A percentile compares a stretch with the other conserved stretches of the same genome.
Evolutionary conservation across 1,284 basidiomycete species (phyloP).

Genomic region (Sanghuangporus sanghuang): DNA sequence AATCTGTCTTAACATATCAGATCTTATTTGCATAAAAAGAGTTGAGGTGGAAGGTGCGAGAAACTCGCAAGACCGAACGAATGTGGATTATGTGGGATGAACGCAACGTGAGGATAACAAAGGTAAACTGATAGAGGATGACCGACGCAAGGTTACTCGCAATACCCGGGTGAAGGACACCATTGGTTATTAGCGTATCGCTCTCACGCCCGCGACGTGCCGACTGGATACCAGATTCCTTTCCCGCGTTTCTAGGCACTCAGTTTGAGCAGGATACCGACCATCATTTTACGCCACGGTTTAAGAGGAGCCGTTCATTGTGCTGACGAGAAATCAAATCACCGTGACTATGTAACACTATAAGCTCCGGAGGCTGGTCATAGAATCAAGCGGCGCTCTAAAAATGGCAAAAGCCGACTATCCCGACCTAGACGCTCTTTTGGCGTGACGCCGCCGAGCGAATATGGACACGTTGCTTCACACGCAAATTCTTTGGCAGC

Average conservation of each 20-base stretch:
- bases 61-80: too few species aligned
- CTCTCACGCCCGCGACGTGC: not conserved
- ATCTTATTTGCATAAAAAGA: too few species aligned
- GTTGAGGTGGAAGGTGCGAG: too few species aligned
- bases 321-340: not conserved
- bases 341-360: not conserved
- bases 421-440: not conserved
- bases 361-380: conserved; percentile 24
- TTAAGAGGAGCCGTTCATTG: not conserved
- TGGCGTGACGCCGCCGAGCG: not conserved
- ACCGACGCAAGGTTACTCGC: not conserved
- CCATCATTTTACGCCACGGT: not conserved
- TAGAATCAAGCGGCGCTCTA: not conserved
- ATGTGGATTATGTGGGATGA: too few species aligned
- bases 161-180: not conserved
- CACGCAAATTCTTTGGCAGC: not conserved
- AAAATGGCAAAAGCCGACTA: not conserved
- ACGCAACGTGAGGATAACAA: too few species aligned
- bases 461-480: not conserved
- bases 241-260: not conserved
- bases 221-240: not conserved
- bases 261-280: not conserved
- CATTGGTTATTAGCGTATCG: not conserved
- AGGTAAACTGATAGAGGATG: not conserved
- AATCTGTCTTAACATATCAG: not conserved